These are phyloP conservation scores for Xylaria longipes DNA, from an alignment of 495 filamentous ascomycete genomes.

Conservation along the genomic window DNA sequence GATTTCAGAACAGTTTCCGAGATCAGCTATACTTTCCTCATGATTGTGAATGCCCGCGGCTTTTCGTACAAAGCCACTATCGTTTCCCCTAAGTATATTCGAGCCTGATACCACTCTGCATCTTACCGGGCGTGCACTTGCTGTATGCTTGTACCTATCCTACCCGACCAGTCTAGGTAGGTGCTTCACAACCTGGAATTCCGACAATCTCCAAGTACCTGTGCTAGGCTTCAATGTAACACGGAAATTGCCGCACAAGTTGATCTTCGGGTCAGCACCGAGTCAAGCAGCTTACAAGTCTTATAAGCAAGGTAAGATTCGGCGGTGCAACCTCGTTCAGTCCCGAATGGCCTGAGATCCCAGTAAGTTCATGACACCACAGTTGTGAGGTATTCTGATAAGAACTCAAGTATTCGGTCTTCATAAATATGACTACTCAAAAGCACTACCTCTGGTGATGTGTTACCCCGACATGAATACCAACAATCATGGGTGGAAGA, in stretches of 20 bases:
- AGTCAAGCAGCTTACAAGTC: conserved; percentile 19
- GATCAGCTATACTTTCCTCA: background rate
- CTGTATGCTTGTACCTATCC: background rate
- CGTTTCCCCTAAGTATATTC: background rate
- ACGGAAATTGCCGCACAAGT: conserved; percentile 16
- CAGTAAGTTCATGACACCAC: background rate
- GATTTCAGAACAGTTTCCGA: background rate
- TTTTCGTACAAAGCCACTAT: background rate
- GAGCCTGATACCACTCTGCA: conserved; percentile 3
- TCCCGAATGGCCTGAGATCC: conserved; percentile 10
- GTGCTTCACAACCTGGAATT: background rate
- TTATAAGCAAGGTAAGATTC: conserved; percentile 23
- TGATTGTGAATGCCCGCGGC: conserved; percentile 15
- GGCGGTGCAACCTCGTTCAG: conserved; percentile 14
- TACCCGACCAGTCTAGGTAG: background rate
- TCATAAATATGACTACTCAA: background rate
- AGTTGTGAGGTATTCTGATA: background rate
- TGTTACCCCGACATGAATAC: background rate
- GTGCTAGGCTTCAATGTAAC: background rate
- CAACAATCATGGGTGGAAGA: background rate
- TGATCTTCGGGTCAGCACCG: conserved; percentile 22
- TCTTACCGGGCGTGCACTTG: background rate
- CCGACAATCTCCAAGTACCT: conserved; percentile 1
- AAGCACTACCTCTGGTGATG: background rate
- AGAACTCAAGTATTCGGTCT: background rate